Percentiles rank a stretch among this genome's conserved stretches.
phyloP scores from a whole-genome alignment of 148 eudicot genomes.

The Fagopyrum esculentum region DNA sequence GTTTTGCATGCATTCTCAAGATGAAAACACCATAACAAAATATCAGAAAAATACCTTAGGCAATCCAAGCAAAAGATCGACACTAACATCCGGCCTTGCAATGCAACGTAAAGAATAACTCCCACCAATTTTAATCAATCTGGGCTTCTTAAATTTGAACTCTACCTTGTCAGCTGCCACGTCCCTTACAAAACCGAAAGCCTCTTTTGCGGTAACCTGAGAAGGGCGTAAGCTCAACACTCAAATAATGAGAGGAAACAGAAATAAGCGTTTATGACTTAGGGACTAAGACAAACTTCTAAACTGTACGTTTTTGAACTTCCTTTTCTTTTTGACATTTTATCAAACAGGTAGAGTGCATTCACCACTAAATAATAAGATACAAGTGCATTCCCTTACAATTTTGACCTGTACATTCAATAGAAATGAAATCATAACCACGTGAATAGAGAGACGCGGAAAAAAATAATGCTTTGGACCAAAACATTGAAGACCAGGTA shows the following conservation, averaged over 20 bases:
- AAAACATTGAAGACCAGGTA: background rate
- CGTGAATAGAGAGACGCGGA: no score
- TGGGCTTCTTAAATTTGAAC: slow-evolving; percentile 73
- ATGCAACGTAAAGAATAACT: slow-evolving; percentile 63
- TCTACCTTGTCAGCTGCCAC: slow-evolving; percentile 86
- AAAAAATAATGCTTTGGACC: background rate
- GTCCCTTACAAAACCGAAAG: slow-evolving; percentile 76
- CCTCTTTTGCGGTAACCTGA: slow-evolving; percentile 68
- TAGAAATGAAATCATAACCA: background rate
- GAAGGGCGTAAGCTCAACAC: background rate
- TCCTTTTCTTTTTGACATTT: no score
- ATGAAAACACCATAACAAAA: background rate
- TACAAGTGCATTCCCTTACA: no score
- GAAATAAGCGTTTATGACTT: background rate
- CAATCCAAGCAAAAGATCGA: slow-evolving; percentile 70
- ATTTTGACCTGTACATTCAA: no score
- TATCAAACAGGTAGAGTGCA: no score
- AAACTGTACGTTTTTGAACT: no score
- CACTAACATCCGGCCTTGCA: slow-evolving; percentile 59
- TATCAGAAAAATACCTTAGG: slow-evolving; percentile 59
- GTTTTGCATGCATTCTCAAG: background rate
- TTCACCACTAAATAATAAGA: no score
- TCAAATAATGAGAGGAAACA: background rate
- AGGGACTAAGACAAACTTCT: background rate
- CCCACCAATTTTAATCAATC: slow-evolving; percentile 59